phyloP scores from a whole-genome alignment of 2,329 filamentous ascomycete genomes.

The Nakataea oryzae region DNA sequence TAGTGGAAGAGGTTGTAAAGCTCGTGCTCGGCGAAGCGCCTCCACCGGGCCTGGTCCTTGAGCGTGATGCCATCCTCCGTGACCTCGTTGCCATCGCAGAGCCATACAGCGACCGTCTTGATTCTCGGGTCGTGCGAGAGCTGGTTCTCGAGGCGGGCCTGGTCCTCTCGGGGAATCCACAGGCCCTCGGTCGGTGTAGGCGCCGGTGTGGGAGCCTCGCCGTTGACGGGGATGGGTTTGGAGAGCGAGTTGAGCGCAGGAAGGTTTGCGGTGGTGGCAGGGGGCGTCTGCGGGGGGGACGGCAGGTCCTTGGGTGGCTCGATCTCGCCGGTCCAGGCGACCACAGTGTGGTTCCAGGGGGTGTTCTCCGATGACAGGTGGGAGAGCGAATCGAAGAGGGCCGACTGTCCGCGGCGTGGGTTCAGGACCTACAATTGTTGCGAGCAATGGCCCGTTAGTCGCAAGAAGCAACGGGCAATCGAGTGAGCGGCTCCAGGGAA shows the following conservation, averaged over 20 bases:
- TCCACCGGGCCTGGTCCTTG: constrained; percentile 78
- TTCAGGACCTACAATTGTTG: constrained; percentile 52
- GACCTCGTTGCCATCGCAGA: constrained; percentile 65
- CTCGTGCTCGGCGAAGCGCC: constrained; percentile 82
- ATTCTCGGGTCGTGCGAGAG: constrained; percentile 64
- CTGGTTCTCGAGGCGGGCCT: constrained; percentile 62
- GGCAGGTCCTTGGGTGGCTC: constrained; percentile 35
- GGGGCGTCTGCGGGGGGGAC: constrained; percentile 36
- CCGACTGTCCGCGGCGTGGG: constrained; percentile 75
- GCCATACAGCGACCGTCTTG: constrained; percentile 79
- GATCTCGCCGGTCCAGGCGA: constrained; percentile 92
- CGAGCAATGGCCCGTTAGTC: not conserved
- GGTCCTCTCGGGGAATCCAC: constrained; percentile 59
- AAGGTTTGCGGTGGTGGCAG: constrained; percentile 36
- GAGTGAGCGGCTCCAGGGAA: not conserved
- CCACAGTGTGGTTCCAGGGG: constrained; percentile 83
- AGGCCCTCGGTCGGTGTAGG: constrained; percentile 55
- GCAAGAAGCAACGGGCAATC: not conserved
- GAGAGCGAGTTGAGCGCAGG: constrained; percentile 62
- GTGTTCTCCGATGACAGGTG: constrained; percentile 76
- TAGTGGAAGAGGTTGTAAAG: constrained; percentile 93
- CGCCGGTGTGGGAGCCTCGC: constrained; percentile 45
- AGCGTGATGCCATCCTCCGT: constrained; percentile 58
- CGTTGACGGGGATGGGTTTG: constrained; percentile 67
- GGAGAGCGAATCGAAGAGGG: constrained; percentile 82